Evolutionary conservation across 352 stramenopile genomes (phyloP), one percentile per base, ranked within the genome.

Genomic region (Phytophthora melonis): DNA sequence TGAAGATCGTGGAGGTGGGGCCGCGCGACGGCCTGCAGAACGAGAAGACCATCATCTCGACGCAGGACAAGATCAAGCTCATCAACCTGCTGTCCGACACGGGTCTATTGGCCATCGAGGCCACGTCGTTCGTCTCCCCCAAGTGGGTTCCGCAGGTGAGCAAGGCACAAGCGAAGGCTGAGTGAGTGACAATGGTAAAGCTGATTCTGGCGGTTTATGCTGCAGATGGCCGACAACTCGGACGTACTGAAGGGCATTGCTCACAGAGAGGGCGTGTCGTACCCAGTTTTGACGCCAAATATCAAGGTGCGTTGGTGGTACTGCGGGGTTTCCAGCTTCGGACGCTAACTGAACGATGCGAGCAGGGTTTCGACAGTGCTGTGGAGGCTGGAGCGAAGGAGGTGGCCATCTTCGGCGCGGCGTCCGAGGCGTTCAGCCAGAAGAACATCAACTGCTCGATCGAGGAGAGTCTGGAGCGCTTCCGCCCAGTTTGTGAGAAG

Each of bases 371-470:
- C 61, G 81, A 98, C 19, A 78, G 77, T 60, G 96, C 96, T 11
- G 68, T 98, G 8, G 84, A 87, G 30, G 89, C 89, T 56, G 83
- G 87, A n/a, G 92, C 91, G 4, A 82, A 97, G 54, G 95, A 99
- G 77, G 95, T 99, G 39, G 95, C 97, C 11, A 97, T 99, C 67
- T 99, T 99, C 73, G 96, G 83, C 8, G 94, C 97, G 0, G 97
- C 97, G 5, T 99, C 95, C 13, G 97, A 99, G 68, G 80, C 84
- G 23, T 99, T 99, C 74, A 98, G 93, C 45, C 81, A 93, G 60
- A 97, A 96, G 77, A 99, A 99, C 73, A 99, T 99, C 73, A 99
- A 99, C 80, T 99, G 97, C 72, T 98, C 86, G 9, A 98, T 99
- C 68, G 83, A 97, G 52, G 96, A 99, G 75, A 98, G 94, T 54